phyloP scores from a whole-genome alignment of 106 monocot species.

The Platanthera guangdongensis region DNA sequence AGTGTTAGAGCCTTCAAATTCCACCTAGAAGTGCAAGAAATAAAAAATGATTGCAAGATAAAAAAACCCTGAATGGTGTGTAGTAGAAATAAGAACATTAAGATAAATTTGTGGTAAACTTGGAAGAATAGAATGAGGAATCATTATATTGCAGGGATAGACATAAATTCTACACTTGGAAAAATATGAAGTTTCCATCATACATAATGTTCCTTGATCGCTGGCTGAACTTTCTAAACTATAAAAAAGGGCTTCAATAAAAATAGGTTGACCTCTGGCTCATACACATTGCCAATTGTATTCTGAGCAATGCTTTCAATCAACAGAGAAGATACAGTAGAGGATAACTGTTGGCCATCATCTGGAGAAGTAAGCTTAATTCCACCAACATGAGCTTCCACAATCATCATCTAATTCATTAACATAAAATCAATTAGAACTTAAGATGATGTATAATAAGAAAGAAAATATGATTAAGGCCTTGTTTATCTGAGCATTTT shows the following conservation, averaged over 20 bases:
- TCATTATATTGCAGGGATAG: not conserved
- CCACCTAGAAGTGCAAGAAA: too few species aligned
- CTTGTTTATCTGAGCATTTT: too few species aligned
- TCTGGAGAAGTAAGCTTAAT: constrained; percentile 37
- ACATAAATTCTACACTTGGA: not conserved
- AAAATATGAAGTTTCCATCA: not conserved
- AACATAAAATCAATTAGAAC: constrained; percentile 7
- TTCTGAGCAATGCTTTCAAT: constrained; percentile 92
- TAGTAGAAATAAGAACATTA: not conserved
- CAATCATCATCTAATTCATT: constrained; percentile 76
- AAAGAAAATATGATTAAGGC: not conserved
- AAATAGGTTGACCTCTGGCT: constrained; percentile 47
- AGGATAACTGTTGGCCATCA: constrained; percentile 33
- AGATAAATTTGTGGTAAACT: not conserved
- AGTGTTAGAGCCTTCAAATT: too few species aligned
- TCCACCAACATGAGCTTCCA: constrained; percentile 72
- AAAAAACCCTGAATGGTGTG: not conserved
- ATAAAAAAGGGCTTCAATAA: not conserved
- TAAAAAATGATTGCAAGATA: too few species aligned
- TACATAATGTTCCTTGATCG: not conserved
- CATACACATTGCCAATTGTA: constrained; percentile 78
- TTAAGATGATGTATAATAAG: not conserved
- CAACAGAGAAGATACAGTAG: constrained; percentile 35
- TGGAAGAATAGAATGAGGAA: not conserved
- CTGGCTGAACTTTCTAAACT: not conserved